Evolutionary conservation across 495 filamentous ascomycete genomes (phyloP), one percentile per base, ranked within the genome.

Genomic region (Lepidopterella palustris): DNA sequence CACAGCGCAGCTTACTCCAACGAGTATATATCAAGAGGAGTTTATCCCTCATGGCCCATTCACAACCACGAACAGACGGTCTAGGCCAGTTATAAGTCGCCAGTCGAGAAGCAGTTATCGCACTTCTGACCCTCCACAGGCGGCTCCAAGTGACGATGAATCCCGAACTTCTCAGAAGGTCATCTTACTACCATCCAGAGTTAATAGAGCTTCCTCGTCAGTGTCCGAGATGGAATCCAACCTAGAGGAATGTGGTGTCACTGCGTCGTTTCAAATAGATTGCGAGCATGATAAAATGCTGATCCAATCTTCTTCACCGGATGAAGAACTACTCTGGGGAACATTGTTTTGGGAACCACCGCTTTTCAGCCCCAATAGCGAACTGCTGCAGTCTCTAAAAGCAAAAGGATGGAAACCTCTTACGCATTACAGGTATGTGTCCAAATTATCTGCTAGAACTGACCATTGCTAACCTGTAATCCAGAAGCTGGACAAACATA

Each of bases 321-420:
- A 24, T 47, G 26, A 45, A n/a, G 54, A 57, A 6, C 21, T 29
- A 11, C 5, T 59, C 9, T 29, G 32, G n/a, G 51, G 57, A 28
- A 59, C 57, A 9, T 40, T 59, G 15, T 59, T 59, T 29, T 59
- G 57, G 57, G 57, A 59, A 53, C 57, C 57, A 9, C 49, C 57
- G 11, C 35, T 40, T 9, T 49, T 35, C 3, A 8, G 27, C 15
- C 21, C 25, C 13, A 27, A 49, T 2, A 59, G 57, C 35, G 57
- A 59, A 48, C 48, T 59, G 8, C 49, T 53, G 4, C 5, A 18
- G 25, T 51, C 57, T 15, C 32, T 59, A 23, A 53, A 32, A 26
- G 11, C 2, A 8, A 25, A 29, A 21, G 31, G 31, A 11, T 59
- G 57, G 57, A 59, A 45, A 53, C 57, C 57, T 5, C 51, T 59